Evolutionary conservation across 768 basidiomycete genomes (phyloP).

Genomic region (Tricholoma saponaceum): DNA sequence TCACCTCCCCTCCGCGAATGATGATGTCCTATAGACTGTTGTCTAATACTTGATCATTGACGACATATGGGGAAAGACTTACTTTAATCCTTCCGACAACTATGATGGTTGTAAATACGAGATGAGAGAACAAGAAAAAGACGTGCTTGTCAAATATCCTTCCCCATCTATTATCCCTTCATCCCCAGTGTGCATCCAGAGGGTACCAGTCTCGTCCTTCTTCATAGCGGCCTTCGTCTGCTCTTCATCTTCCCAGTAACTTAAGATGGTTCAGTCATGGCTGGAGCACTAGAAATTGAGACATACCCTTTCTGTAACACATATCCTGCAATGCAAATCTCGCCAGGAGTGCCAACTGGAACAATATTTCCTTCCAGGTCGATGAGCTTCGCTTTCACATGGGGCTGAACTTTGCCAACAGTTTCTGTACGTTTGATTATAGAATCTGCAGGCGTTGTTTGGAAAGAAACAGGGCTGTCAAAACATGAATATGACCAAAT

Average conservation of each 20-base stretch:
- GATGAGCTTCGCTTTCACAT: conserved; percentile 73
- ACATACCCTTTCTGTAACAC: conserved; percentile 73
- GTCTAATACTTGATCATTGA: neutral
- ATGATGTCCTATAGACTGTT: conserved; percentile 59
- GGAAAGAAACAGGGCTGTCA: conserved; percentile 76
- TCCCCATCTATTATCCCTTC: conserved; percentile 79
- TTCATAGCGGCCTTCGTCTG: conserved; percentile 63
- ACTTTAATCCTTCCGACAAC: conserved; percentile 82
- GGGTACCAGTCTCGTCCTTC: conserved; percentile 43
- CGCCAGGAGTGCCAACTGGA: conserved; percentile 71
- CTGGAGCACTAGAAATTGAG: neutral
- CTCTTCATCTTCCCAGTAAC: conserved; percentile 73
- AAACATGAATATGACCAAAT: neutral
- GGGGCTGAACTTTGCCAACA: conserved; percentile 72
- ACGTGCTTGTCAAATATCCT: conserved; percentile 70
- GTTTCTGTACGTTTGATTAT: conserved; percentile 77
- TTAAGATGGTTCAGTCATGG: conserved; percentile 19
- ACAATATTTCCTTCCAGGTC: conserved; percentile 55
- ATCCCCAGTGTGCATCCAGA: conserved; percentile 87
- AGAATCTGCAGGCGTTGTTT: conserved; percentile 66
- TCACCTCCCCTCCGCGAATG: conserved; percentile 80
- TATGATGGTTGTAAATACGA: conserved; percentile 20
- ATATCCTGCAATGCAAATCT: conserved; percentile 73
- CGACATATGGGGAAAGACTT: conserved; percentile 4
- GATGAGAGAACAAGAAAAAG: neutral